Percentiles rank a stretch among this genome's conserved stretches.
Conservation (phyloP, 2,329 filamentous ascomycete genomes). For the Amauroascus verrucosus region DNA sequence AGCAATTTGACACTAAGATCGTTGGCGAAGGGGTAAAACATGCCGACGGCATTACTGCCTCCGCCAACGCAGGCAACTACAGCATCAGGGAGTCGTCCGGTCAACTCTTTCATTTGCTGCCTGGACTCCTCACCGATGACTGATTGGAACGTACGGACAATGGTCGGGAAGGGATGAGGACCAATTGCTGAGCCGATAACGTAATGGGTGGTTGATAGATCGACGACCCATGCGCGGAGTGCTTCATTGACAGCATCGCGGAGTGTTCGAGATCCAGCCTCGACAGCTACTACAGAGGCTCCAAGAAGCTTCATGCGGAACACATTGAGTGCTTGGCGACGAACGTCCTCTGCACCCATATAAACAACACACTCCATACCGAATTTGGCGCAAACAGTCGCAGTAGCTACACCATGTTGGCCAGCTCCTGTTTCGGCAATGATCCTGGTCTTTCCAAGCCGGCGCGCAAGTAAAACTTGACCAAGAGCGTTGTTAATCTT, state of each 20-base stretch:
- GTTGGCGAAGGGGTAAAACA: conserved; percentile 93
- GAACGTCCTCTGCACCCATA: conserved; percentile 97
- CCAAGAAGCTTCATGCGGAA: conserved; percentile 97
- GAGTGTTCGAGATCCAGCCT: conserved; percentile 74
- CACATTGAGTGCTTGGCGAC: conserved; percentile 90
- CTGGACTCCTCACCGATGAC: conserved; percentile 95
- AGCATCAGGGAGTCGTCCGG: conserved; percentile 84
- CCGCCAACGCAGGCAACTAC: conserved; percentile 95
- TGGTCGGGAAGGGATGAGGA: conserved; percentile 94
- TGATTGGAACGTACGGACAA: conserved; percentile 93
- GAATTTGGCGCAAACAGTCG: conserved; percentile 95
- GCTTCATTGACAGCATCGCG: conserved; percentile 92
- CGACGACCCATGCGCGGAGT: conserved; percentile 83
- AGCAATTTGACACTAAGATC: conserved; percentile 78
- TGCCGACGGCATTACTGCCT: conserved; percentile 88
- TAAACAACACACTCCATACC: conserved; percentile 96
- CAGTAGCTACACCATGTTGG: conserved; percentile 94
- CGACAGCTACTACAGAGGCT: conserved; percentile 83
- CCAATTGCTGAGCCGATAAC: conserved; percentile 97
- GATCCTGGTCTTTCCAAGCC: conserved; percentile 89
- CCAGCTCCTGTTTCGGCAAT: conserved; percentile 97
- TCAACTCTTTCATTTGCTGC: conserved; percentile 72
- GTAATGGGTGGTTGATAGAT: conserved; percentile 91
- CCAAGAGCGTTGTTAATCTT: conserved; percentile 99
- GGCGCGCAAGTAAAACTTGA: conserved; percentile 74